Evolutionary conservation across 106 monocot genomes (phyloP).

Genomic region (Narthecium ossifragum): DNA sequence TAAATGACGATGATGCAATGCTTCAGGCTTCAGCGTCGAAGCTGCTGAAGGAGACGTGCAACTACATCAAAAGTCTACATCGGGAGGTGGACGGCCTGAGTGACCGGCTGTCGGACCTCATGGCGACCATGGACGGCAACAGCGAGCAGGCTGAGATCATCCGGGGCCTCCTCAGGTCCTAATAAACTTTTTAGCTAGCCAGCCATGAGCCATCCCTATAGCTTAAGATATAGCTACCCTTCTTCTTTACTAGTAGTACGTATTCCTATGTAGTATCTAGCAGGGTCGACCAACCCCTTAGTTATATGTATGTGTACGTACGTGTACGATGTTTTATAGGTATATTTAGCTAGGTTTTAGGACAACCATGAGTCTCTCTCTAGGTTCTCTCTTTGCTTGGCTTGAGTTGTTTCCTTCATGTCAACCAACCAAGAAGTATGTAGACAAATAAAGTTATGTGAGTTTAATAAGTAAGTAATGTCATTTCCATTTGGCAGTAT

Average conservation of each 20-base stretch:
- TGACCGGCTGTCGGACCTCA: slow-evolving; percentile 43
- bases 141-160: slow-evolving; percentile 59
- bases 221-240: background rate
- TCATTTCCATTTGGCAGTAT: too few relatives aligned
- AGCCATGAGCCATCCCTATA: background rate
- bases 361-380: too few relatives aligned
- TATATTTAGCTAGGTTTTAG: too few relatives aligned
- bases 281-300: background rate
- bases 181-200: background rate
- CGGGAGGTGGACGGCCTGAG: slow-evolving; percentile 57
- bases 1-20: background rate
- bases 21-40: slow-evolving; percentile 51
- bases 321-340: too few relatives aligned
- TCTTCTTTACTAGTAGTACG: too few relatives aligned
- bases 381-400: too few relatives aligned
- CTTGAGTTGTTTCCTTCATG: too few relatives aligned
- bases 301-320: background rate
- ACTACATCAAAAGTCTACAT: slow-evolving; percentile 49
- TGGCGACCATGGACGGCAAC: slow-evolving; percentile 37
- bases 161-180: slow-evolving; percentile 32
- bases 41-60: slow-evolving; percentile 61
- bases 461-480: too few relatives aligned
- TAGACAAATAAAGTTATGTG: too few relatives aligned
- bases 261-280: too few relatives aligned
- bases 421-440: too few relatives aligned